phyloP scores from a whole-genome alignment of 495 filamentous ascomycete genomes.

The Trichoderma erinaceum region DNA sequence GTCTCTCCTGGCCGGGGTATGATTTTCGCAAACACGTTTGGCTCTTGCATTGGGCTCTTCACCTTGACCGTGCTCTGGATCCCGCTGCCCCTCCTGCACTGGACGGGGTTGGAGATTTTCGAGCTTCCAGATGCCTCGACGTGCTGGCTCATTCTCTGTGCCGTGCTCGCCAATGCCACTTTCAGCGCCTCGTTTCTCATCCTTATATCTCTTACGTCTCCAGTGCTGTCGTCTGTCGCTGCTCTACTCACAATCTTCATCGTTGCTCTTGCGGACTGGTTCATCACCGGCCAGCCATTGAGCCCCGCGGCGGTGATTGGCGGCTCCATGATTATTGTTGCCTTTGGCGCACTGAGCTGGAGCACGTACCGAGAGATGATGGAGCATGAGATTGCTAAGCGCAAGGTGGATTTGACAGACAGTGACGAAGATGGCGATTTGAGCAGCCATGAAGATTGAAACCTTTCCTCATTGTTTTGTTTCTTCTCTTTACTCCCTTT shows the following conservation, averaged over 20 bases:
- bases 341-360: conserved; percentile 81
- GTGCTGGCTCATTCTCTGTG: conserved; percentile 72
- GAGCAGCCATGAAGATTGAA: conserved; percentile 17
- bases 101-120: conserved; percentile 71
- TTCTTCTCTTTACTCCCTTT: background rate
- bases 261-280: conserved; percentile 86
- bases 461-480: background rate
- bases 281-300: conserved; percentile 68
- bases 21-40: conserved; percentile 90
- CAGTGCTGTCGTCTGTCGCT: conserved; percentile 85
- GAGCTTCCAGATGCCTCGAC: conserved; percentile 70
- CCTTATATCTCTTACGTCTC: conserved; percentile 84
- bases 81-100: conserved; percentile 77
- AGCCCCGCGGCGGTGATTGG: conserved; percentile 69
- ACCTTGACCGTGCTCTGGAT: conserved; percentile 88
- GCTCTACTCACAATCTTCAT: conserved; percentile 94
- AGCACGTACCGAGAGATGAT: conserved; percentile 88
- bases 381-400: conserved; percentile 62
- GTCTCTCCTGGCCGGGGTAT: conserved; percentile 72
- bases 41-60: conserved; percentile 75
- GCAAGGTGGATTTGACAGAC: conserved; percentile 14
- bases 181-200: conserved; percentile 94
- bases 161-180: conserved; percentile 73
- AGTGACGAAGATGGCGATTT: conserved; percentile 35
- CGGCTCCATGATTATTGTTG: conserved; percentile 78